Percentiles rank a stretch among this genome's conserved stretches.
Evolutionary conservation across 2,329 filamentous ascomycete genomes (phyloP).

Genomic region (Rutstroemia sydowiana): DNA sequence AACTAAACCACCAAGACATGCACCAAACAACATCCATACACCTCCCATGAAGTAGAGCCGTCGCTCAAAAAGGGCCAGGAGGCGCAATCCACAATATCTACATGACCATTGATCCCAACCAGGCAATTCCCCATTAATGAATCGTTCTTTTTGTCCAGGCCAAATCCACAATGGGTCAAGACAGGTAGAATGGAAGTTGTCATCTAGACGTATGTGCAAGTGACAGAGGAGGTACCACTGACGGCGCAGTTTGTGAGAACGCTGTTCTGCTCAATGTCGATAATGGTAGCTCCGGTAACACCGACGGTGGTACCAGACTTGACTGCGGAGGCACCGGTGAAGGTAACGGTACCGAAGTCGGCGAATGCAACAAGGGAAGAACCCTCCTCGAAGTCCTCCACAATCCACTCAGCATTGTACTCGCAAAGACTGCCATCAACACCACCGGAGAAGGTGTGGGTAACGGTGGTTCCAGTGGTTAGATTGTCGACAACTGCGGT

Average conservation of each 20-base stretch:
- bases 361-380: slow-evolving; percentile 37
- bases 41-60: slow-evolving; percentile 6
- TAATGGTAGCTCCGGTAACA: slow-evolving; percentile 2
- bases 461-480: slow-evolving; percentile 38
- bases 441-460: slow-evolving; percentile 34
- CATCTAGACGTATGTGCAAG: slow-evolving; percentile 2
- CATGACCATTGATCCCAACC: not conserved
- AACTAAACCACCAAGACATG: not conserved
- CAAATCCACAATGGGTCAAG: not conserved
- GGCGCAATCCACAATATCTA: not conserved
- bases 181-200: not conserved
- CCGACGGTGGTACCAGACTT: not conserved
- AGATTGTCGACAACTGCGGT: slow-evolving; percentile 39
- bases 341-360: slow-evolving; percentile 39
- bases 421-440: slow-evolving; percentile 33
- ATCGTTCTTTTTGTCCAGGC: not conserved
- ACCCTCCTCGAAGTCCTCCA: slow-evolving; percentile 42
- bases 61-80: slow-evolving; percentile 7
- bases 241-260: not conserved
- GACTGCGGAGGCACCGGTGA: slow-evolving; percentile 3
- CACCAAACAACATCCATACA: slow-evolving; percentile 1
- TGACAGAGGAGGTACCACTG: not conserved
- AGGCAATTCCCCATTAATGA: not conserved
- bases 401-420: slow-evolving; percentile 45
- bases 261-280: not conserved